Evolutionary conservation across 2,329 filamentous ascomycete species (phyloP).

Genomic region (Aspergillus ochraceus): DNA sequence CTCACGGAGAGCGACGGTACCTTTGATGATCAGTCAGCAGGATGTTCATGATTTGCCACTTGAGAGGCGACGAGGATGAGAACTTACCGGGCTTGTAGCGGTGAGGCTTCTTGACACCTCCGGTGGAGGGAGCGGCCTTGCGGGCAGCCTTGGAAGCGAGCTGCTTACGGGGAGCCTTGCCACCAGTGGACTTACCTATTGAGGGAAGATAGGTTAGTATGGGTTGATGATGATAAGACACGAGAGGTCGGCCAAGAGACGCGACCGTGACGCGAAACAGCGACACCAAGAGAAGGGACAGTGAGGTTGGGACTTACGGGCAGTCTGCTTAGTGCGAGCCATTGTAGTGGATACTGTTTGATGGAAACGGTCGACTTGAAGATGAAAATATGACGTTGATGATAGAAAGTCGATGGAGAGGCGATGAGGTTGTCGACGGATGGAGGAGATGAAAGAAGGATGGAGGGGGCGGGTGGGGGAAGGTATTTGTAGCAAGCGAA

Average conservation of each 20-base stretch:
- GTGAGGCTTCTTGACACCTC: slow-evolving; percentile 95
- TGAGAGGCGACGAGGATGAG: not conserved
- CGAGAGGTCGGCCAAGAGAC: slow-evolving; percentile 13
- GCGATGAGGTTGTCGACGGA: slow-evolving; percentile 10
- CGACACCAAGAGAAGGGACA: slow-evolving; percentile 19
- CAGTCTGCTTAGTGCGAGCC: slow-evolving; percentile 56
- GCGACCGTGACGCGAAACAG: slow-evolving; percentile 18
- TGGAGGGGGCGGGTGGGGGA: slow-evolving; percentile 40
- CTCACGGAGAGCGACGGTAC: slow-evolving; percentile 95
- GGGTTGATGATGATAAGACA: slow-evolving; percentile 23
- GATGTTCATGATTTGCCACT: slow-evolving; percentile 1
- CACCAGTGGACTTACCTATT: slow-evolving; percentile 71
- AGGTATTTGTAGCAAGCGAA: slow-evolving; percentile 43
- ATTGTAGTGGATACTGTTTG: slow-evolving; percentile 38
- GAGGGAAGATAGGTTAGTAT: slow-evolving; percentile 25
- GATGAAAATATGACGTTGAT: slow-evolving; percentile 31
- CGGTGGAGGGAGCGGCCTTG: slow-evolving; percentile 96
- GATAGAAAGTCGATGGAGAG: slow-evolving; percentile 30
- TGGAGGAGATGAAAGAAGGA: slow-evolving; percentile 37
- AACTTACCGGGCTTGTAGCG: slow-evolving; percentile 74
- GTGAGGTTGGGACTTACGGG: slow-evolving; percentile 45
- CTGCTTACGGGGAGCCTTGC: slow-evolving; percentile 84
- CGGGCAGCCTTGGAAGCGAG: slow-evolving; percentile 98
- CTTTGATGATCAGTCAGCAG: slow-evolving; percentile 38
- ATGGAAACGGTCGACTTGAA: slow-evolving; percentile 27